phyloP scores from a whole-genome alignment of 305 asterid species.

The Rubia peregrina region DNA sequence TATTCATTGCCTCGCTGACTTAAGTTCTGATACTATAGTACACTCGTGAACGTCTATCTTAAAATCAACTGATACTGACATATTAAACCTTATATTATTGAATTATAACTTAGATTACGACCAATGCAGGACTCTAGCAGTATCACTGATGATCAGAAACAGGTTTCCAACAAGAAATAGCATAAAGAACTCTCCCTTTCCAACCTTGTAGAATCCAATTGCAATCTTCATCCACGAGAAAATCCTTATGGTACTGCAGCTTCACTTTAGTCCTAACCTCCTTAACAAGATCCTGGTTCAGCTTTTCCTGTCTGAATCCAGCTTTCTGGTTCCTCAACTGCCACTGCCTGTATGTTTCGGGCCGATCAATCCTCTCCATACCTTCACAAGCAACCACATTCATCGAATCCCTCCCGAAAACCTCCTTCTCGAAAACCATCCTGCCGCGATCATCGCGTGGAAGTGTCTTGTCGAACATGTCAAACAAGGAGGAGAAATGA shows the following conservation, averaged over 20 bases:
- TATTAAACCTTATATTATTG: too few species aligned
- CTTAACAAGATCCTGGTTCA: slow-evolving; percentile 40
- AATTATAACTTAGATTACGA: too few species aligned
- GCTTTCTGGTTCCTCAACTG: slow-evolving; percentile 60
- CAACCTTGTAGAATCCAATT: slow-evolving; percentile 84
- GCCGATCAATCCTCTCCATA: slow-evolving; percentile 69
- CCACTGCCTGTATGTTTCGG: slow-evolving; percentile 89
- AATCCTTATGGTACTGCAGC: slow-evolving; percentile 57
- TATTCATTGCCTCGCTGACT: too few species aligned
- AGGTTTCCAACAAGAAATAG: slow-evolving; percentile 57
- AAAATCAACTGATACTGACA: too few species aligned
- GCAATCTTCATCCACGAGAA: slow-evolving; percentile 60
- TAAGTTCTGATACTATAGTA: too few species aligned
- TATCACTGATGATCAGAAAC: background rate
- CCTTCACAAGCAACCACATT: slow-evolving; percentile 91
- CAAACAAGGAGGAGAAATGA: slow-evolving; percentile 74
- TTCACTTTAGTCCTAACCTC: slow-evolving; percentile 42
- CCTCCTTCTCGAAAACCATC: slow-evolving; percentile 60
- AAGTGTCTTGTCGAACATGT: slow-evolving; percentile 66
- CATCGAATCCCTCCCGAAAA: slow-evolving; percentile 62
- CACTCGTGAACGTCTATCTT: too few species aligned
- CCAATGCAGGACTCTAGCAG: too few species aligned
- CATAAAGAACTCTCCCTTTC: slow-evolving; percentile 70
- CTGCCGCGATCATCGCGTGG: slow-evolving; percentile 57
- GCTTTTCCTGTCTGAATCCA: slow-evolving; percentile 61